Conservation (phyloP, 2,329 filamentous ascomycete species). For the Monosporascus ibericus region DNA sequence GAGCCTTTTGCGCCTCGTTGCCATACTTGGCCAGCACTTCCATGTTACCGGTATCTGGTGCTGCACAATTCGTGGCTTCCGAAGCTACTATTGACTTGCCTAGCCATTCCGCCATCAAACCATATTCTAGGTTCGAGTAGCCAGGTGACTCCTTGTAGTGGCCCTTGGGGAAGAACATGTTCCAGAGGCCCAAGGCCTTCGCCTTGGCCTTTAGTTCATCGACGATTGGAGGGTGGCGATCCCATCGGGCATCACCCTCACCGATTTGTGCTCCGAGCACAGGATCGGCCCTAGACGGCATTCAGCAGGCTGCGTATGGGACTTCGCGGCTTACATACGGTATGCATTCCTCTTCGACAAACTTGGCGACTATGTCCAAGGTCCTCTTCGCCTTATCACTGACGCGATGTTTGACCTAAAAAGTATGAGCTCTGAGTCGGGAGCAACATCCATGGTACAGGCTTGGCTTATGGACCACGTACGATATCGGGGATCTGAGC, state of each 20-base stretch:
- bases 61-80: slow-evolving; percentile 84
- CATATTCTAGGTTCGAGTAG: slow-evolving; percentile 93
- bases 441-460: slow-evolving; percentile 16
- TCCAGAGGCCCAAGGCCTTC: slow-evolving; percentile 82
- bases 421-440: slow-evolving; percentile 9
- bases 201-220: slow-evolving; percentile 88
- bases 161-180: slow-evolving; percentile 92
- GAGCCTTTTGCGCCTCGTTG: slow-evolving; percentile 73
- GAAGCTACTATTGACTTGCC: slow-evolving; percentile 80
- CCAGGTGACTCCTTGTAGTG: slow-evolving; percentile 95
- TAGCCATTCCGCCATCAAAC: slow-evolving; percentile 92
- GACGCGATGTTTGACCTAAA: slow-evolving; percentile 51
- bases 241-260: slow-evolving; percentile 70
- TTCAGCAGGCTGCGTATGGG: slow-evolving; percentile 12
- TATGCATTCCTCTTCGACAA: slow-evolving; percentile 93
- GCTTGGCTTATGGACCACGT: slow-evolving; percentile 8
- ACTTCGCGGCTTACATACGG: slow-evolving; percentile 43
- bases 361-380: slow-evolving; percentile 84
- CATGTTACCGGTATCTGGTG: slow-evolving; percentile 93
- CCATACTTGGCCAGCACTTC: slow-evolving; percentile 91
- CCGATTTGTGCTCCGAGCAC: slow-evolving; percentile 77
- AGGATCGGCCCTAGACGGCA: slow-evolving; percentile 58
- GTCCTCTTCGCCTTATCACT: slow-evolving; percentile 81
- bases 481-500: slow-evolving; percentile 26
- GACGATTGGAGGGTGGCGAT: slow-evolving; percentile 70